phyloP scores from a whole-genome alignment of 805 yeast species.

The Soucietia sequanensis region DNA sequence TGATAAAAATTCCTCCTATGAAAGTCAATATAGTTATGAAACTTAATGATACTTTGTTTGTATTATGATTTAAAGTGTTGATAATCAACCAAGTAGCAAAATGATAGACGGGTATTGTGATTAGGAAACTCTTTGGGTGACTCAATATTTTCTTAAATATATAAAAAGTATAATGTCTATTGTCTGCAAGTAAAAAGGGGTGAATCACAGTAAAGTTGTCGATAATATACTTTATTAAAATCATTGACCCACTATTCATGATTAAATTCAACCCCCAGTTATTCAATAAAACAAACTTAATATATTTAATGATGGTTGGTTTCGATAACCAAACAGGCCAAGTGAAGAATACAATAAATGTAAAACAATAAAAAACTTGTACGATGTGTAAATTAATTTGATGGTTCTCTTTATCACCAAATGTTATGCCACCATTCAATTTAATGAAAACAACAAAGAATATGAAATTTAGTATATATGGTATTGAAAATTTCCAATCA shows the following conservation, averaged over 20 bases:
- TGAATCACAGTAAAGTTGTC: constrained; percentile 71
- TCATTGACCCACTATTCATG: constrained; percentile 11
- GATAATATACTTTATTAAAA: constrained; percentile 45
- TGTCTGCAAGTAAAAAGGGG: constrained; percentile 90
- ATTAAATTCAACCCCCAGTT: constrained; percentile 15
- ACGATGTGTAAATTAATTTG: constrained; percentile 66
- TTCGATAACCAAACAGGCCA: constrained; percentile 70
- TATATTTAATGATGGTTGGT: constrained; percentile 39
- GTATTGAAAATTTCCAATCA: constrained; percentile 33
- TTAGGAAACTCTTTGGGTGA: constrained; percentile 44
- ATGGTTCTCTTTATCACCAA: constrained; percentile 92
- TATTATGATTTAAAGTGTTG: constrained; percentile 9
- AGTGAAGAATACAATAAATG: constrained; percentile 64
- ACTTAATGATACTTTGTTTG: constrained; percentile 14
- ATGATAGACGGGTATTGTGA: constrained; percentile 69
- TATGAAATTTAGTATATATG: constrained; percentile 52
- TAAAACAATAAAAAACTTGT: constrained; percentile 76
- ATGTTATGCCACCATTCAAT: constrained; percentile 78
- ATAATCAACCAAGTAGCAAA: constrained; percentile 43
- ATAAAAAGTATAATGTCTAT: constrained; percentile 91
- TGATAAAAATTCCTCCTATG: constrained; percentile 50
- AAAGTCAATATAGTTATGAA: constrained; percentile 49
- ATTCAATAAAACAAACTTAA: constrained; percentile 21
- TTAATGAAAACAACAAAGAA: constrained; percentile 58
- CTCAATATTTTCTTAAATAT: constrained; percentile 67